A percentile compares a stretch with the other conserved stretches of the same genome.
Evolutionary conservation across 768 basidiomycete species (phyloP).

Genomic region (Lentinus brumalis): DNA sequence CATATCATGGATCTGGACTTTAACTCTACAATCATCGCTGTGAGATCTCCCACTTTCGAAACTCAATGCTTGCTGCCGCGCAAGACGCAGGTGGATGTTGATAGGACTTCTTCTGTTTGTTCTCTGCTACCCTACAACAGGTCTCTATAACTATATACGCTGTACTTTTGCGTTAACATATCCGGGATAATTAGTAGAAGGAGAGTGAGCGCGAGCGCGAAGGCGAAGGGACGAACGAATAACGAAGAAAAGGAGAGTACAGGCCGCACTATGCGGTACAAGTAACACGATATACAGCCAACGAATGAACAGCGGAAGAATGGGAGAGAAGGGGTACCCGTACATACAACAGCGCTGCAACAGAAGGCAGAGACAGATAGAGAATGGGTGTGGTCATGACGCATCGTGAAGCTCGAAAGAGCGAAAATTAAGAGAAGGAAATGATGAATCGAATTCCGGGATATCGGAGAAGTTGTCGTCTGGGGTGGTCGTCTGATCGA

Average conservation of each 20-base stretch:
- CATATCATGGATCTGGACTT: not conserved
- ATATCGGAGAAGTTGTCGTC: too few relatives aligned
- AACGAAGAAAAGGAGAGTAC: not conserved
- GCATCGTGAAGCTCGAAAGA: not conserved
- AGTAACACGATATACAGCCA: not conserved
- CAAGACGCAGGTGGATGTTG: not conserved
- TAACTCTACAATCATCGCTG: too few relatives aligned
- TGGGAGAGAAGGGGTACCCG: not conserved
- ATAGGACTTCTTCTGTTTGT: not conserved
- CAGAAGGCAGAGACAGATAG: too few relatives aligned
- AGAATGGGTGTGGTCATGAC: not conserved
- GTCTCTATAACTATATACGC: constrained; percentile 18
- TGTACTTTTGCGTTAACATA: constrained; percentile 9
- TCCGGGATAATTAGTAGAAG: not conserved
- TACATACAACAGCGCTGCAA: too few relatives aligned
- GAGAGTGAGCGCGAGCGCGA: not conserved
- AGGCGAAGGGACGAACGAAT: not conserved
- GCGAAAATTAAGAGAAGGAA: not conserved
- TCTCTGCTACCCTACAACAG: constrained; percentile 15
- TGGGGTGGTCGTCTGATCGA: not conserved
- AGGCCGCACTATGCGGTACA: not conserved
- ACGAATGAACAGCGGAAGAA: not conserved
- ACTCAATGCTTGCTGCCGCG: too few relatives aligned
- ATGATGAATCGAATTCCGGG: not conserved
- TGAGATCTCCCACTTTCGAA: too few relatives aligned